Evolutionary conservation across 805 yeast genomes (phyloP), one percentile per base, ranked within the genome.

Genomic region (Cyberlindnera subsufficiens): DNA sequence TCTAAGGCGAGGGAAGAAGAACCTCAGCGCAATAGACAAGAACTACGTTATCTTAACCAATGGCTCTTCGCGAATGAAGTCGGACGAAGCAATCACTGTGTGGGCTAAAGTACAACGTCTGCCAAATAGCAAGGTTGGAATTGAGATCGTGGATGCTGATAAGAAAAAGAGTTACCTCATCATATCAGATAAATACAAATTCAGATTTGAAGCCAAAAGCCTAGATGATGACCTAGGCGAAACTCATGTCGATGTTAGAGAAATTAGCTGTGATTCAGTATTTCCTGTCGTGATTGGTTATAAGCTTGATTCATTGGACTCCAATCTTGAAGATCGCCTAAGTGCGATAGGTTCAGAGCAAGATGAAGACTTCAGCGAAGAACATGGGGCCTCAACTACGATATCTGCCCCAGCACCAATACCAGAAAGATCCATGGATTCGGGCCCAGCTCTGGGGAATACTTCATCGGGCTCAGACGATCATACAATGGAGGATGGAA

Each of bases 31-130:
- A 7, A 38, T 16, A n/a, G 33, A 15, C 16, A 31, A 29, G 15
- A 32, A 17, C 17, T 44, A 33, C 27, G 42, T 37, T 27, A 17
- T 46, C 19, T 35, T 46, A 19, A 36, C 43, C 11, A 42, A 46
- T n/a, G 22, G 9, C 22, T 40, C 45, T 31, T 18, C 41, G 39
- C 18, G 22, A 6, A 19, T 33, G 35, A 29, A 34, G 32, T 29
- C 9, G 3, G n/a, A 25, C 5, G 40, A 41, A 7, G 45, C 45
- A 9, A 32, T 44, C 13, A 5, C 11, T 2, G 17, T 40, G 5
- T 46, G 43, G 43, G 47, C 43, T 6, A 43, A 43, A 15, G 40
- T 46, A n/a, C 36, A 33, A 17, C 35, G 20, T 20, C 15, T 45
- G 10, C n/a, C 22, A 7, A 35, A 32, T 8, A 25, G 40, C 32